A percentile compares a stretch with the other conserved stretches of the same genome.
Conservation (phyloP, 805 yeast genomes). For the Saccharomyces paradoxus region DNA sequence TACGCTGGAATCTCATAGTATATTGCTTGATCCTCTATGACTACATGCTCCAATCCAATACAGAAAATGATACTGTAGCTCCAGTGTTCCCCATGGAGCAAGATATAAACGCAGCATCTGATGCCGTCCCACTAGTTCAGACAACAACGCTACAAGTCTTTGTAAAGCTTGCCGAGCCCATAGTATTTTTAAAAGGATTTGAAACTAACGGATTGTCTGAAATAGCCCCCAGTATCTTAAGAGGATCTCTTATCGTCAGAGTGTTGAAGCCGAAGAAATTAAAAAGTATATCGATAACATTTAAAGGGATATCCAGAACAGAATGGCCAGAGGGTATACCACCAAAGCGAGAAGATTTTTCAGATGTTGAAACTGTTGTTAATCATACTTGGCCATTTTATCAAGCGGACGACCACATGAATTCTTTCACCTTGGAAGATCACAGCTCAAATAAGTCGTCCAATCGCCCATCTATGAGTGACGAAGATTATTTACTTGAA, state of each 20-base stretch:
- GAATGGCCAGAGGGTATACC: constrained; percentile 98
- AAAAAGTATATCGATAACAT: constrained; percentile 49
- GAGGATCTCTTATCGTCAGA: constrained; percentile 67
- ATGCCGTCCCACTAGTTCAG: constrained; percentile 43
- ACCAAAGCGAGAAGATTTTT: constrained; percentile 58
- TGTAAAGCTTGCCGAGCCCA: constrained; percentile 68
- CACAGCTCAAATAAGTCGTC: background rate
- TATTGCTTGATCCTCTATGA: background rate
- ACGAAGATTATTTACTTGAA: background rate
- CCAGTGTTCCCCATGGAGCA: constrained; percentile 44
- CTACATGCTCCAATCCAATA: background rate
- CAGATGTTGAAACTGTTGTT: constrained; percentile 54
- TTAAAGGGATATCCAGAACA: constrained; percentile 62
- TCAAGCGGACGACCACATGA: constrained; percentile 37
- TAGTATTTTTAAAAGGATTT: constrained; percentile 74
- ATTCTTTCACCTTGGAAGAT: background rate
- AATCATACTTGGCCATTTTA: constrained; percentile 88
- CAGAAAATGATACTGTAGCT: constrained; percentile 8
- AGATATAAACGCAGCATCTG: constrained; percentile 35
- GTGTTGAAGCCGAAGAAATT: constrained; percentile 63
- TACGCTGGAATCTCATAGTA: background rate
- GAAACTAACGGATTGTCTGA: constrained; percentile 51
- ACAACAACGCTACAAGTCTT: constrained; percentile 57
- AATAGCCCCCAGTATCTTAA: constrained; percentile 66
- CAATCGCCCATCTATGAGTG: background rate